A percentile compares a stretch with the other conserved stretches of the same genome.
Evolutionary conservation across 2,329 filamentous ascomycete genomes (phyloP).

Genomic region (Colletotrichum cuscutae): DNA sequence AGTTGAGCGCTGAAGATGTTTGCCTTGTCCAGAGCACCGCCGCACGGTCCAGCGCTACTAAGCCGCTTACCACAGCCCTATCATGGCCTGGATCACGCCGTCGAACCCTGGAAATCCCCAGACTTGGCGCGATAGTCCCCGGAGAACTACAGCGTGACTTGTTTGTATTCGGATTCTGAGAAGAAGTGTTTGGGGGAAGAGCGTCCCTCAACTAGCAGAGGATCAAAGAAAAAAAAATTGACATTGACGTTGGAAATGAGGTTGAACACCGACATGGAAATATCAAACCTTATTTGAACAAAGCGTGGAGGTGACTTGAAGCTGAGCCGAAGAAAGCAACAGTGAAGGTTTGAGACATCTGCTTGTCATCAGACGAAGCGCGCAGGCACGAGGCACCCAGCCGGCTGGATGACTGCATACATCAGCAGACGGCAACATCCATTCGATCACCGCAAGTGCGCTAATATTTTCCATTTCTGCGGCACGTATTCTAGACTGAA

Average conservation of each 20-base stretch:
- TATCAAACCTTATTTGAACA: not conserved
- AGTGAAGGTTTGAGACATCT: not conserved
- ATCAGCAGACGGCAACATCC: not conserved
- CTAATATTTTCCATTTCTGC: not conserved
- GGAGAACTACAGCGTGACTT: not conserved
- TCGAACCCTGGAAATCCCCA: not conserved
- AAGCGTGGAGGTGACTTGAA: not conserved
- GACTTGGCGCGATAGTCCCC: no score
- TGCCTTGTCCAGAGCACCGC: not conserved
- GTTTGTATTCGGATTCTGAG: no score
- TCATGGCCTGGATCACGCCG: conserved; percentile 20
- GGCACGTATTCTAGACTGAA: not conserved
- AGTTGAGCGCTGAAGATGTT: not conserved
- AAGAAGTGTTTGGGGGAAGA: no score
- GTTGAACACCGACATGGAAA: not conserved
- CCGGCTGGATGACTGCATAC: not conserved
- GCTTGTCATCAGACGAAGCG: not conserved
- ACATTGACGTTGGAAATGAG: not conserved
- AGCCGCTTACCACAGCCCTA: not conserved
- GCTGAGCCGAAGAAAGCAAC: no score
- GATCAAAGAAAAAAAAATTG: no score
- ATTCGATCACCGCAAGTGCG: not conserved
- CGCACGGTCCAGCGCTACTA: not conserved
- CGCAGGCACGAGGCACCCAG: no score
- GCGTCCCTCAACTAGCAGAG: no score